phyloP scores from a whole-genome alignment of 2,329 filamentous ascomycete species.

The Penicillium glabrum region DNA sequence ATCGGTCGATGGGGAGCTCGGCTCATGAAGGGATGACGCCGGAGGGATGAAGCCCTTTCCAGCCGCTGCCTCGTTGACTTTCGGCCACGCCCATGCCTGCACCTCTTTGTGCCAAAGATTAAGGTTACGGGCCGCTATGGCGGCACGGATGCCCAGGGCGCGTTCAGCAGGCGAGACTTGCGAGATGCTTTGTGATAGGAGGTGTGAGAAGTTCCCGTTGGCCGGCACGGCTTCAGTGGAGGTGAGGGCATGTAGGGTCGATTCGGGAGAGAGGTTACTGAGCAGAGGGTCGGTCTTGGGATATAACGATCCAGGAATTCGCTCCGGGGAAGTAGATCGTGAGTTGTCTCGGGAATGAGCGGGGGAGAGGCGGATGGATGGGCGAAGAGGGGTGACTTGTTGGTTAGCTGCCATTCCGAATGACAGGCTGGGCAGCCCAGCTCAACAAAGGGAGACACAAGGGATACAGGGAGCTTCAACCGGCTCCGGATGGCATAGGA shows the following conservation, averaged over 20 bases:
- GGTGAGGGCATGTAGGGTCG: constrained; percentile 53
- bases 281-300: constrained; percentile 49
- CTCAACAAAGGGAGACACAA: constrained; percentile 11
- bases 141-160: constrained; percentile 59
- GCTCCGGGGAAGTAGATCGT: constrained; percentile 38
- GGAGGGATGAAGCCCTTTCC: constrained; percentile 46
- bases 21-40: not conserved
- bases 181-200: constrained; percentile 52
- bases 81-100: constrained; percentile 60
- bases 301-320: constrained; percentile 35
- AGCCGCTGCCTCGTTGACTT: constrained; percentile 32
- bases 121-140: constrained; percentile 58
- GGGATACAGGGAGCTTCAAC: constrained; percentile 6
- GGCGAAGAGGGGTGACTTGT: constrained; percentile 25
- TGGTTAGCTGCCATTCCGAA: constrained; percentile 34
- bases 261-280: constrained; percentile 54
- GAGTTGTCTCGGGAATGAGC: constrained; percentile 30
- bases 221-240: constrained; percentile 42
- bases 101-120: constrained; percentile 60
- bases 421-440: constrained; percentile 18
- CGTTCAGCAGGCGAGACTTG: constrained; percentile 57
- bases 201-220: constrained; percentile 38
- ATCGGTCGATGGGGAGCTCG: constrained; percentile 1
- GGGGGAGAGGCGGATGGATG: constrained; percentile 29
- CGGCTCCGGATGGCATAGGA: constrained; percentile 19